These are phyloP conservation scores for Kuraishia ogatae DNA, from an alignment of 805 yeast genomes.

Conservation along the genomic window DNA sequence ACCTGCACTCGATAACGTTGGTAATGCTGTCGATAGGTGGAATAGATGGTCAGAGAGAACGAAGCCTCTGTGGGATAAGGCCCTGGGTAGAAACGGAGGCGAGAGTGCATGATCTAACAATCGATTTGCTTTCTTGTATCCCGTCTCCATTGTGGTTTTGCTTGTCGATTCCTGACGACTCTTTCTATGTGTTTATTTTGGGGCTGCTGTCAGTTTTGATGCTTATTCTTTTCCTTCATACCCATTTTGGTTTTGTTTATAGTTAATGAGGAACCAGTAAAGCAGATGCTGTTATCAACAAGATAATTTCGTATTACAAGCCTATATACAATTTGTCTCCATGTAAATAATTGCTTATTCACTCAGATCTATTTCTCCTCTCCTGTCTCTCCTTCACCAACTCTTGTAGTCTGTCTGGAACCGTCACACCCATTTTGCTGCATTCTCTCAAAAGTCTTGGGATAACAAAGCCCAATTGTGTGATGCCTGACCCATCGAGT, in stretches of 20 bases:
- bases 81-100: conserved; percentile 44
- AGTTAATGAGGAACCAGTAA: not conserved
- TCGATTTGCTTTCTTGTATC: not conserved
- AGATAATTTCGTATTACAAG: too few species aligned
- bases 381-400: not conserved
- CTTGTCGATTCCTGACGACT: too few species aligned
- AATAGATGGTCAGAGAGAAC: conserved; percentile 43
- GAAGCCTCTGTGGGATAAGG: conserved; percentile 57
- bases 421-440: conserved; percentile 9
- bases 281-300: not conserved
- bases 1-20: conserved; percentile 76
- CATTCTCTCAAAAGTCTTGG: conserved; percentile 25
- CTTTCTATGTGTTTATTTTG: too few species aligned
- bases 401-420: conserved; percentile 6
- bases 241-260: conserved; percentile 3
- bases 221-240: conserved; percentile 4
- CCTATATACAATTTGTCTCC: not conserved
- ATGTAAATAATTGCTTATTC: not conserved
- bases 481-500: conserved; percentile 20
- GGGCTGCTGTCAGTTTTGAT: not conserved
- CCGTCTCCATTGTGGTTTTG: too few species aligned
- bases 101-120: not conserved
- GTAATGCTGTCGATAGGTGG: conserved; percentile 61
- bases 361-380: not conserved
- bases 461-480: conserved; percentile 28